Percentiles rank a stretch among this genome's conserved stretches.
These are phyloP conservation scores for Pythium angustatum DNA, from an alignment of 352 stramenopile genomes.

Conservation along the genomic window DNA sequence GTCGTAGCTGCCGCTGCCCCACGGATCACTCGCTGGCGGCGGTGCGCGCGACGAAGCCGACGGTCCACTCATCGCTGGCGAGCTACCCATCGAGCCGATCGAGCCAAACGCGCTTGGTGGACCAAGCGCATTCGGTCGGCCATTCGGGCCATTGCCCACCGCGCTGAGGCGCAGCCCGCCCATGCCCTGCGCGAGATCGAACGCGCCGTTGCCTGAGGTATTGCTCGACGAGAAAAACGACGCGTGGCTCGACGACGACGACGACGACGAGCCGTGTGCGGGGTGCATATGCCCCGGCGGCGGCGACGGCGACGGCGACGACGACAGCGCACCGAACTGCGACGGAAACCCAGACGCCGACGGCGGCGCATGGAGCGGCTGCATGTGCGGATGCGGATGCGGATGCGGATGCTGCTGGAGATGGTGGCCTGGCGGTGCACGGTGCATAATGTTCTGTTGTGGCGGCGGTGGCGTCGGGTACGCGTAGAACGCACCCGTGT, in stretches of 20 bases:
- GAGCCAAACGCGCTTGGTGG: constrained; percentile 20
- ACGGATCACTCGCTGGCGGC: constrained; percentile 13
- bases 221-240: constrained; percentile 15
- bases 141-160: neutral
- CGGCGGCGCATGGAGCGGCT: neutral
- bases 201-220: constrained; percentile 2
- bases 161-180: constrained; percentile 31
- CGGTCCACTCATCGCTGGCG: constrained; percentile 13
- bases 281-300: constrained; percentile 10
- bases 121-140: constrained; percentile 7
- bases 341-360: neutral
- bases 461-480: neutral
- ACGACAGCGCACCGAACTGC: constrained; percentile 8
- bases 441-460: too few species aligned
- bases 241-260: constrained; percentile 7
- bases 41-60: constrained; percentile 16
- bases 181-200: constrained; percentile 52
- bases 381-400: constrained; percentile 8
- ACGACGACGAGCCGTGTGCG: constrained; percentile 5
- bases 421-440: constrained; percentile 7
- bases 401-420: neutral
- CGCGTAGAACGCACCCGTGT: constrained; percentile 15
- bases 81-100: constrained; percentile 1
- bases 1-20: constrained; percentile 21
- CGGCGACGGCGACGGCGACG: constrained; percentile 18